Conservation (phyloP, 345 rosid genomes). For the Heritiera fomes region DNA sequence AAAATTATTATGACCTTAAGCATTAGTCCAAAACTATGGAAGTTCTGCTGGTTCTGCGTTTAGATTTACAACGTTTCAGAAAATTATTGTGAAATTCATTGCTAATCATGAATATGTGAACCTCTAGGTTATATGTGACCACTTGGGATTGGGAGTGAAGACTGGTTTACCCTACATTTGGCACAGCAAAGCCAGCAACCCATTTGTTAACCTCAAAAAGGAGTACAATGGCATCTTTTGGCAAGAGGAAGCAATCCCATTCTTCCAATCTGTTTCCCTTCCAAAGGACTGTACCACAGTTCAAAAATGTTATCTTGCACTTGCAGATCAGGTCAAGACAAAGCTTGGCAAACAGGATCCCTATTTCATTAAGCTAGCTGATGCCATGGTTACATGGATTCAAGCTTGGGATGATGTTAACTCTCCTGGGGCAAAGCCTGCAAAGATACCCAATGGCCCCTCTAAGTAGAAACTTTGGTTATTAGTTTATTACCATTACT, state of each 20-base stretch:
- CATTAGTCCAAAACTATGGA: no score
- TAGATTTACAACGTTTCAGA: no score
- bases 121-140: slow-evolving; percentile 78
- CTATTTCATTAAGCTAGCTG: slow-evolving; percentile 77
- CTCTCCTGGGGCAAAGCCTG: slow-evolving; percentile 42
- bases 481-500: background rate
- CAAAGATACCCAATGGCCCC: slow-evolving; percentile 24
- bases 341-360: slow-evolving; percentile 68
- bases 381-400: slow-evolving; percentile 95
- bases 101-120: background rate
- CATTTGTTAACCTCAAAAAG: slow-evolving; percentile 83
- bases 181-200: slow-evolving; percentile 96
- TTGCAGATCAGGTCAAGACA: slow-evolving; percentile 69
- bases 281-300: slow-evolving; percentile 77
- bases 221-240: slow-evolving; percentile 93
- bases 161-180: slow-evolving; percentile 84
- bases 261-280: slow-evolving; percentile 69
- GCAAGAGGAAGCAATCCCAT: slow-evolving; percentile 91
- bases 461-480: slow-evolving; percentile 29
- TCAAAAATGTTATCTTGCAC: slow-evolving; percentile 76
- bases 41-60: no score
- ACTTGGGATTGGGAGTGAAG: slow-evolving; percentile 82
- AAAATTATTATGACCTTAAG: background rate
- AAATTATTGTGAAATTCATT: background rate
- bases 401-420: slow-evolving; percentile 90